A percentile compares a stretch with the other conserved stretches of the same genome.
These are phyloP conservation scores for Cladosporium velox DNA, from an alignment of 2,329 filamentous ascomycete genomes.

Conservation along the genomic window DNA sequence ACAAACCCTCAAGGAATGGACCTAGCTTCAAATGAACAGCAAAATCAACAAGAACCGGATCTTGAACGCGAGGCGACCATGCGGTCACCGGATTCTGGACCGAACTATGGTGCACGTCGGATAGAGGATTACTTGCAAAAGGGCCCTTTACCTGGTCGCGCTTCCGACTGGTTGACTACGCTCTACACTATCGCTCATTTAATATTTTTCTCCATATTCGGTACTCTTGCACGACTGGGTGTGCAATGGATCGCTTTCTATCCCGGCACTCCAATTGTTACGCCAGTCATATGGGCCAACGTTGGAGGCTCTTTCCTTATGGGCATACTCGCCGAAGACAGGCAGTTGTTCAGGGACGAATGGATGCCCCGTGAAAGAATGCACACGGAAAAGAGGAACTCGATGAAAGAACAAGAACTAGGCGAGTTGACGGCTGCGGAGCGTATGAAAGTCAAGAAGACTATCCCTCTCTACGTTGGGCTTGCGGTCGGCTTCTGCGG, in stretches of 20 bases:
- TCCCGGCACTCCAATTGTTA: slow-evolving; percentile 71
- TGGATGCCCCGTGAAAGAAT: slow-evolving; percentile 50
- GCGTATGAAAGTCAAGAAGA: slow-evolving; percentile 68
- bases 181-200: slow-evolving; percentile 74
- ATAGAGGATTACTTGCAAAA: slow-evolving; percentile 13
- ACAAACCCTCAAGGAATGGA: background rate
- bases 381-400: slow-evolving; percentile 39
- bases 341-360: slow-evolving; percentile 70
- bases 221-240: slow-evolving; percentile 80
- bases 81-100: slow-evolving; percentile 55
- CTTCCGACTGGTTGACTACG: slow-evolving; percentile 25
- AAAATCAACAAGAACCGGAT: background rate
- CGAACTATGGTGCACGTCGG: slow-evolving; percentile 4
- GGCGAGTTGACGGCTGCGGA: slow-evolving; percentile 41
- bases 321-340: slow-evolving; percentile 82
- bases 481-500: slow-evolving; percentile 86
- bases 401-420: slow-evolving; percentile 27
- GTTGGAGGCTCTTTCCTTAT: slow-evolving; percentile 78
- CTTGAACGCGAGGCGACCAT: slow-evolving; percentile 43
- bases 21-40: background rate
- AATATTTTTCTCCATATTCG: slow-evolving; percentile 80
- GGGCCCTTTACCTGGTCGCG: slow-evolving; percentile 3
- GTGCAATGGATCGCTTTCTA: slow-evolving; percentile 79
- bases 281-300: slow-evolving; percentile 83
- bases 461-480: slow-evolving; percentile 83